A percentile compares a stretch with the other conserved stretches of the same genome.
phyloP scores from a whole-genome alignment of 2,329 filamentous ascomycete species.

The Claviceps citrina region DNA sequence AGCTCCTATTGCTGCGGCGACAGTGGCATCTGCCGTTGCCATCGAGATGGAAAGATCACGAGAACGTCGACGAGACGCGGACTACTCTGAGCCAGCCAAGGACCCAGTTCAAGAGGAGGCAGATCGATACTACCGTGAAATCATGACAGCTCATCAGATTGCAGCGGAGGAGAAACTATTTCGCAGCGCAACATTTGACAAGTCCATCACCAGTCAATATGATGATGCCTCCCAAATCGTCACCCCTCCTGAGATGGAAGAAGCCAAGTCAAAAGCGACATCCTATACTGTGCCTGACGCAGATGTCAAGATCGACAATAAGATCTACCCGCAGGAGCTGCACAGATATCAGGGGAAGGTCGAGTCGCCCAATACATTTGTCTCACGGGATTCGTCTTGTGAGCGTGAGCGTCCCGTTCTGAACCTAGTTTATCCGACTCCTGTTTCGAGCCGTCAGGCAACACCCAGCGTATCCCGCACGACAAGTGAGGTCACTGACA shows the following conservation, averaged over 20 bases:
- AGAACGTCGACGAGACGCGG: slow-evolving; percentile 17
- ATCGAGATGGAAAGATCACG: slow-evolving; percentile 24
- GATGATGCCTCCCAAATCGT: slow-evolving; percentile 30
- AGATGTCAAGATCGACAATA: slow-evolving; percentile 47
- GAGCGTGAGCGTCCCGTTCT: slow-evolving; percentile 42
- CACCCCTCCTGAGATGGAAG: slow-evolving; percentile 38
- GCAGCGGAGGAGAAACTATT: slow-evolving; percentile 38
- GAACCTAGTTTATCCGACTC: slow-evolving; percentile 47
- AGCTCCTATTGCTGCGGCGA: slow-evolving; percentile 30
- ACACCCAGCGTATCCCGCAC: slow-evolving; percentile 25
- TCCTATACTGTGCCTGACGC: slow-evolving; percentile 44
- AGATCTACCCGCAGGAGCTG: slow-evolving; percentile 38
- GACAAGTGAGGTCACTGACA: slow-evolving; percentile 1
- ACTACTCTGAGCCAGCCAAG: slow-evolving; percentile 14
- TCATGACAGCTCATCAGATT: slow-evolving; percentile 36
- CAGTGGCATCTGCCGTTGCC: slow-evolving; percentile 31
- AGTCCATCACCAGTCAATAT: slow-evolving; percentile 42
- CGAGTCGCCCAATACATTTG: slow-evolving; percentile 20
- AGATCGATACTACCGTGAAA: slow-evolving; percentile 41
- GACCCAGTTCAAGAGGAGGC: slow-evolving; percentile 42
- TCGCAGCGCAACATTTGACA: slow-evolving; percentile 34
- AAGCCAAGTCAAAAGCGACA: slow-evolving; percentile 24
- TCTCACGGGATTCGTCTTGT: slow-evolving; percentile 35
- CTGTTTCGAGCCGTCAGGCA: slow-evolving; percentile 24
- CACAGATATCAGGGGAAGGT: slow-evolving; percentile 18